Percentiles rank a stretch among this genome's conserved stretches.
These are phyloP conservation scores for Eucalyptus coolabah DNA, from an alignment of 345 rosid genomes.

Conservation along the genomic window DNA sequence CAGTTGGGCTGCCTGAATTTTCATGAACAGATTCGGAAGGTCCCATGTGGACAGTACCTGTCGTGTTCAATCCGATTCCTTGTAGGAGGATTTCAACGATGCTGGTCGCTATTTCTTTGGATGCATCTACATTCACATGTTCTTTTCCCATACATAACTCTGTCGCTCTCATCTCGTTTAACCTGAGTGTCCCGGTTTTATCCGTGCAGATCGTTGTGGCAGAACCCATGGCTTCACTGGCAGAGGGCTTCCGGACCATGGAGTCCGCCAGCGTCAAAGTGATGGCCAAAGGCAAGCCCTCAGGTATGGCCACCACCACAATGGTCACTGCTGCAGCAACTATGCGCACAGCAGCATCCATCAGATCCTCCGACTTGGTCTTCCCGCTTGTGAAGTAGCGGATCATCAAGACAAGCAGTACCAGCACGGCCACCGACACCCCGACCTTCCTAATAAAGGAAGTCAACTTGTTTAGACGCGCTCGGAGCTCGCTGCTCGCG, in stretches of 20 bases:
- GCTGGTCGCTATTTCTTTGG: background rate
- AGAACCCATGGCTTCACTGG: conserved; percentile 91
- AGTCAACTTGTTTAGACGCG: conserved; percentile 54
- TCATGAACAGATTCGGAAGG: conserved; percentile 16
- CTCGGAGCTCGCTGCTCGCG: conserved; percentile 30
- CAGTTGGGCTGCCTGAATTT: conserved; percentile 58
- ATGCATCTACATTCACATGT: background rate
- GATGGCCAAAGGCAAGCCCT: conserved; percentile 75
- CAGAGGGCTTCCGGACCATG: conserved; percentile 64
- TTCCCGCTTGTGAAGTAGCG: conserved; percentile 50
- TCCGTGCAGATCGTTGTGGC: conserved; percentile 67
- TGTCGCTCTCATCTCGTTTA: conserved; percentile 57
- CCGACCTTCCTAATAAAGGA: conserved; percentile 55
- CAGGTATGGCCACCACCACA: conserved; percentile 84
- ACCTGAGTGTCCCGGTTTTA: conserved; percentile 74
- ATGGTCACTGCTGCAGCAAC: conserved; percentile 70
- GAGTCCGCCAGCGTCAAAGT: conserved; percentile 72
- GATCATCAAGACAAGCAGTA: conserved; percentile 37
- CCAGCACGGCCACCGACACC: conserved; percentile 49
- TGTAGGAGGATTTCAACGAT: conserved; percentile 32
- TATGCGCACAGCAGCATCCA: conserved; percentile 45
- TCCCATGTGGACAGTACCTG: too few relatives aligned
- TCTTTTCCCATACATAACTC: conserved; percentile 57
- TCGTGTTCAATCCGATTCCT: conserved; percentile 64
- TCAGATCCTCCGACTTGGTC: conserved; percentile 31